phyloP scores from a whole-genome alignment of 495 filamentous ascomycete genomes.

The Xylaria scruposa region DNA sequence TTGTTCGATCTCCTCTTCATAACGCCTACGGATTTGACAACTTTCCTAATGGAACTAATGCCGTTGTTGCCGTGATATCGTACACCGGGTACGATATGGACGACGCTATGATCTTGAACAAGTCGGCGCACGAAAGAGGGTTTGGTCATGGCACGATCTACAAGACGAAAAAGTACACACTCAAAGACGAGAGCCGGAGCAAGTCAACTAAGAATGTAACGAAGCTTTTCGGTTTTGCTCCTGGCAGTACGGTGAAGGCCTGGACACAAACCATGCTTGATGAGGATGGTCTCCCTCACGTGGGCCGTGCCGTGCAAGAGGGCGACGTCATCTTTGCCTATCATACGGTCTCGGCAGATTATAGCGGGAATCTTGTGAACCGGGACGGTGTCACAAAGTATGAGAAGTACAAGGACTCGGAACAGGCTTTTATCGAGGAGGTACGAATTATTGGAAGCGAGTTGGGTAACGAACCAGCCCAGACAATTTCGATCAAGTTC shows the following conservation, averaged over 20 bases:
- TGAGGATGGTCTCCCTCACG: slow-evolving; percentile 81
- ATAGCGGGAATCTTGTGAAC: slow-evolving; percentile 75
- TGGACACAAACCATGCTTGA: slow-evolving; percentile 74
- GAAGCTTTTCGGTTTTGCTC: slow-evolving; percentile 87
- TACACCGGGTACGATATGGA: slow-evolving; percentile 99
- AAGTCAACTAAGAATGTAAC: slow-evolving; percentile 61
- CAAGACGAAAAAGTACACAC: slow-evolving; percentile 89
- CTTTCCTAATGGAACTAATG: slow-evolving; percentile 97
- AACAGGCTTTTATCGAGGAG: slow-evolving; percentile 88
- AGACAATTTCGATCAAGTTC: slow-evolving; percentile 88
- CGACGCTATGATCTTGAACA: slow-evolving; percentile 99
- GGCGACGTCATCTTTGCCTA: slow-evolving; percentile 87
- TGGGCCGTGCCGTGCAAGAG: slow-evolving; percentile 76
- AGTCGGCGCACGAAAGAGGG: slow-evolving; percentile 95
- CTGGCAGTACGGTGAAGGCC: slow-evolving; percentile 67
- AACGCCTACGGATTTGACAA: slow-evolving; percentile 98
- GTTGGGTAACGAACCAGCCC: slow-evolving; percentile 78
- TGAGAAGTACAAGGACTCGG: slow-evolving; percentile 89
- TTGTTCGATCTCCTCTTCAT: slow-evolving; percentile 89
- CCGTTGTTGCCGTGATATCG: slow-evolving; percentile 95
- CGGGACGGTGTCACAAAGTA: slow-evolving; percentile 80
- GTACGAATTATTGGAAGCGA: slow-evolving; percentile 88
- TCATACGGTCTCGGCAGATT: slow-evolving; percentile 84
- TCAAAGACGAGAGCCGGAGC: slow-evolving; percentile 72
- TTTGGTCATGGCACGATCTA: slow-evolving; percentile 96